Conservation (phyloP, 768 basidiomycete species). For the Cubamyces lactineus region DNA sequence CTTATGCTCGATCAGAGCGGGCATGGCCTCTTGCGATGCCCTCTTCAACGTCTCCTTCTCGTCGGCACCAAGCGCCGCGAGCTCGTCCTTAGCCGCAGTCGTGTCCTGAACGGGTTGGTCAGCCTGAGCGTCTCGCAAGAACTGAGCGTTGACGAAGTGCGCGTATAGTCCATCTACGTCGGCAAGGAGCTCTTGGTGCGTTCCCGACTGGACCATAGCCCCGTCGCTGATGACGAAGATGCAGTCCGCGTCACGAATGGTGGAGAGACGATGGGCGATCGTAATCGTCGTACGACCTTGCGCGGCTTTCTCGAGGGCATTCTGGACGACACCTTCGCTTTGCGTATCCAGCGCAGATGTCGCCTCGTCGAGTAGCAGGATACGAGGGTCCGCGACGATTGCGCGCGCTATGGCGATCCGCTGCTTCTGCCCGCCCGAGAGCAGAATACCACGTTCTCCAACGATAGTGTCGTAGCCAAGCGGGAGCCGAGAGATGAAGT, state of each 20-base stretch:
- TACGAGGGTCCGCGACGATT: constrained; percentile 84
- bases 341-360: constrained; percentile 88
- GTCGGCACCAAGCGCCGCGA: constrained; percentile 19
- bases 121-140: constrained; percentile 60
- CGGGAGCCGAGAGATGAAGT: constrained; percentile 80
- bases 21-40: constrained; percentile 52
- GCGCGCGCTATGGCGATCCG: constrained; percentile 90
- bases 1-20: constrained; percentile 73
- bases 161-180: constrained; percentile 70
- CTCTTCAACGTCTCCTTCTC: constrained; percentile 38
- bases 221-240: constrained; percentile 93
- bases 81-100: constrained; percentile 16
- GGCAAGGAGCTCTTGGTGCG: constrained; percentile 67
- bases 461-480: constrained; percentile 87
- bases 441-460: constrained; percentile 84
- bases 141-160: constrained; percentile 77
- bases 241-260: constrained; percentile 81
- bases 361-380: constrained; percentile 86
- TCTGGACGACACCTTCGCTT: constrained; percentile 83
- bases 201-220: constrained; percentile 77
- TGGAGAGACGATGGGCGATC: constrained; percentile 79
- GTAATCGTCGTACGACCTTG: constrained; percentile 79
- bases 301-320: constrained; percentile 86
- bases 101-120: constrained; percentile 35
- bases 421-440: constrained; percentile 89